phyloP scores from a whole-genome alignment of 768 basidiomycete species.

The Cyclocybe cylindracea region DNA sequence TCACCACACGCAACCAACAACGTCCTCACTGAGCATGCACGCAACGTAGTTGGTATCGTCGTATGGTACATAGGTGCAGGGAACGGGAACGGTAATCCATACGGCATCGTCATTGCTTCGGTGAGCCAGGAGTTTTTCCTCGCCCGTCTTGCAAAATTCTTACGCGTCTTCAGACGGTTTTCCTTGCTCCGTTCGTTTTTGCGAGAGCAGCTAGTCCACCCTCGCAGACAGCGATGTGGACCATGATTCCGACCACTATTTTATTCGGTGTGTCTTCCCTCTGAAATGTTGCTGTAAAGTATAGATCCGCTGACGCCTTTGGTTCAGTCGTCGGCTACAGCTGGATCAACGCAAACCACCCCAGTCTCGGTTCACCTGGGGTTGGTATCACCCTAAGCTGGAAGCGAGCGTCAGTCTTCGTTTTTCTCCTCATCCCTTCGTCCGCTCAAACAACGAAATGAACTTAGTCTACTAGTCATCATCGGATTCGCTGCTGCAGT shows the following conservation, averaged over 20 bases:
- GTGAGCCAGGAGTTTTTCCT: slow-evolving; percentile 21
- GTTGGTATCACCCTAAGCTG: slow-evolving; percentile 39
- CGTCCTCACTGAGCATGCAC: not conserved
- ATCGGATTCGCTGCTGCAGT: slow-evolving; percentile 47
- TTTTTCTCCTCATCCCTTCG: not conserved
- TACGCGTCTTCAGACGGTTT: slow-evolving; percentile 26
- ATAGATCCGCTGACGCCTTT: not conserved
- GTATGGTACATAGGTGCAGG: slow-evolving; percentile 48
- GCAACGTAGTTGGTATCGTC: slow-evolving; percentile 34
- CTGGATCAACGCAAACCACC: slow-evolving; percentile 38
- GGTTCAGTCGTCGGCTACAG: slow-evolving; percentile 40
- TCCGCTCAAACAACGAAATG: not conserved
- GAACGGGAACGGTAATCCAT: slow-evolving; percentile 37
- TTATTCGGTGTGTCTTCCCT: slow-evolving; percentile 32
- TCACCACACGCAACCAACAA: not conserved
- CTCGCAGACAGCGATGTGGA: slow-evolving; percentile 36
- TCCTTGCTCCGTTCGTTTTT: slow-evolving; percentile 36
- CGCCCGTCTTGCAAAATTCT: not conserved
- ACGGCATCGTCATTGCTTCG: slow-evolving; percentile 42
- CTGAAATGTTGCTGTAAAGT: not conserved
- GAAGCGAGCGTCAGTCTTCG: slow-evolving; percentile 39
- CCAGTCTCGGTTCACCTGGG: slow-evolving; percentile 29
- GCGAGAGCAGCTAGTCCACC: slow-evolving; percentile 35
- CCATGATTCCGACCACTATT: slow-evolving; percentile 37
- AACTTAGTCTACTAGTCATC: slow-evolving; percentile 39